Conservation (phyloP, 2,329 filamentous ascomycete species). For the Fusarium sp. region DNA sequence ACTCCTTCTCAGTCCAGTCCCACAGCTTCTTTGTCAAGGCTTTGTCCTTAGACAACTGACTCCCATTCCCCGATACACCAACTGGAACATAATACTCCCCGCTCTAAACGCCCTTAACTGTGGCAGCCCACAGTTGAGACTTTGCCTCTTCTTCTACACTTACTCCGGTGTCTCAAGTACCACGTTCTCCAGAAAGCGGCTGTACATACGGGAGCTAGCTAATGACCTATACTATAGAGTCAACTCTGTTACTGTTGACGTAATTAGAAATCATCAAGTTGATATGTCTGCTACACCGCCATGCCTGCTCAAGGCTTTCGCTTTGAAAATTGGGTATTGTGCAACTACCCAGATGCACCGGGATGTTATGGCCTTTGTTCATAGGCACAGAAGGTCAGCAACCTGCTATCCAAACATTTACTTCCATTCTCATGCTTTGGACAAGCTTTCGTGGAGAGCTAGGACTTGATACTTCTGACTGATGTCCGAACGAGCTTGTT, state of each 20-base stretch:
- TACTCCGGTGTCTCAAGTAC: neutral
- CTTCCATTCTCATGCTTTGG: too few species aligned
- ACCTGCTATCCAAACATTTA: too few species aligned
- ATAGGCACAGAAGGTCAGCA: neutral
- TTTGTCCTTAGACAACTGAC: neutral
- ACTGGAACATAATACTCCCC: neutral
- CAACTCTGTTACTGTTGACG: too few species aligned
- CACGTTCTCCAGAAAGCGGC: neutral
- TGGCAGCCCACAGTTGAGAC: neutral
- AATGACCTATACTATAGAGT: neutral
- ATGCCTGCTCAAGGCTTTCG: neutral
- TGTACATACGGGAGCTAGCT: neutral
- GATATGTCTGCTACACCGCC: neutral
- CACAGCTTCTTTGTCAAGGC: neutral
- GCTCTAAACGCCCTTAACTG: neutral
- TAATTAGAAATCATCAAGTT: too few species aligned
- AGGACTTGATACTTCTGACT: too few species aligned
- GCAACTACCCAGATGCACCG: neutral
- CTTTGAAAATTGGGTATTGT: neutral
- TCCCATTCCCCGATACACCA: neutral
- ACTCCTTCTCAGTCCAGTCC: neutral
- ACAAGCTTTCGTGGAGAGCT: too few species aligned
- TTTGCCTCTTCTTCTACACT: too few species aligned
- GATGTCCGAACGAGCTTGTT: neutral
- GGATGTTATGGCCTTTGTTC: neutral